phyloP scores from a whole-genome alignment of 176 grass and related monocot genomes.

The Typha latifolia region DNA sequence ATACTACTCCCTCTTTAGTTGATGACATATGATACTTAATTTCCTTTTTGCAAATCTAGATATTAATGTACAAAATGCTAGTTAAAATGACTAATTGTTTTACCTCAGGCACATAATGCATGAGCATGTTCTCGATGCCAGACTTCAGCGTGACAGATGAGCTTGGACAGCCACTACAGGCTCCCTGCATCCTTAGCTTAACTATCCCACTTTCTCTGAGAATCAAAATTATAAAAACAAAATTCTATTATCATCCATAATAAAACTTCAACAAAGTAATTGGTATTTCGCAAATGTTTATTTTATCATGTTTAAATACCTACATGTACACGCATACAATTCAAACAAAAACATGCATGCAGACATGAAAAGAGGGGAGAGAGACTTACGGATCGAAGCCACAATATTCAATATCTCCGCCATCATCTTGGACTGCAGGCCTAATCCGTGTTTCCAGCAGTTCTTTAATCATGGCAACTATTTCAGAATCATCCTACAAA shows the following conservation, averaged over 20 bases:
- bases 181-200: slow-evolving; percentile 96
- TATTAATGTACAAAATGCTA: background rate
- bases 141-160: slow-evolving; percentile 94
- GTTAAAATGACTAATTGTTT: slow-evolving; percentile 4
- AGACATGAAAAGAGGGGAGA: slow-evolving; percentile 22
- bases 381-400: slow-evolving; percentile 66
- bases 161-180: slow-evolving; percentile 94
- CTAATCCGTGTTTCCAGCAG: slow-evolving; percentile 87
- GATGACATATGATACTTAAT: background rate
- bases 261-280: no score
- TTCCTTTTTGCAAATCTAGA: background rate
- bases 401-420: slow-evolving; percentile 90
- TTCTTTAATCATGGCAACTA: slow-evolving; percentile 99
- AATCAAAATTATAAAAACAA: slow-evolving; percentile 2
- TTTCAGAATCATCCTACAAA: slow-evolving; percentile 94
- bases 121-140: slow-evolving; percentile 99
- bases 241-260: background rate
- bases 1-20: background rate
- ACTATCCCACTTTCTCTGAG: slow-evolving; percentile 74
- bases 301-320: no score
- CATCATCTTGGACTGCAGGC: slow-evolving; percentile 96
- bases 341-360: no score
- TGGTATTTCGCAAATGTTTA: background rate
- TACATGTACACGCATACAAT: no score
- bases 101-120: slow-evolving; percentile 99